A percentile compares a stretch with the other conserved stretches of the same genome.
These are phyloP conservation scores for Mycena sp. DNA, from an alignment of 1,284 basidiomycete genomes.

Conservation along the genomic window DNA sequence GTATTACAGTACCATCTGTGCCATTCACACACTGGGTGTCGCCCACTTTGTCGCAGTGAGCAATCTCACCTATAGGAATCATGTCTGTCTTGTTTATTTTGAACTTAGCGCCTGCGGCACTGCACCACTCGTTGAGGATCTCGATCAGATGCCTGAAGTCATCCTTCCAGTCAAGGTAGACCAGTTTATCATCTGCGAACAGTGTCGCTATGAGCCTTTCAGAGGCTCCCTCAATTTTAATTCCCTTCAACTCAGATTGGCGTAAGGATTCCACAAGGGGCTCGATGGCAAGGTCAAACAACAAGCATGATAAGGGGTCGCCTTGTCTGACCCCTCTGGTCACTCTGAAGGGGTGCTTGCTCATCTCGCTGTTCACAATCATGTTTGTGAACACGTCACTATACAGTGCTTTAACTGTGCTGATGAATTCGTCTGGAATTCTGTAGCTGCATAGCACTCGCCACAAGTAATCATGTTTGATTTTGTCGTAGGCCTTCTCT, in stretches of 20 bases:
- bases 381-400: constrained; percentile 19
- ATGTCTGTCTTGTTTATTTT: constrained; percentile 35
- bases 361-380: constrained; percentile 30
- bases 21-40: constrained; percentile 9
- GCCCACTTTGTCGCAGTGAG: constrained; percentile 18
- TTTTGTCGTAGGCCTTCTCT: constrained; percentile 1
- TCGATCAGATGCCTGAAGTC: constrained; percentile 17
- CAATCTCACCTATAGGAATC: constrained; percentile 26
- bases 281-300: constrained; percentile 42
- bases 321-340: constrained; percentile 38
- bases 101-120: constrained; percentile 37
- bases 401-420: constrained; percentile 29
- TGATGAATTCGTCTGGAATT: constrained; percentile 30
- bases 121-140: constrained; percentile 33
- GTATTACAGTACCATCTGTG: background rate
- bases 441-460: background rate
- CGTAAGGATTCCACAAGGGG: constrained; percentile 31
- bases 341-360: constrained; percentile 22
- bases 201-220: constrained; percentile 26
- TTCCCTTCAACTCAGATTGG: constrained; percentile 29
- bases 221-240: constrained; percentile 17
- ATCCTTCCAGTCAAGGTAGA: constrained; percentile 26
- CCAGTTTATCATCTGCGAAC: constrained; percentile 33
- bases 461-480: constrained; percentile 37
- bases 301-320: constrained; percentile 41